Conservation (phyloP, 192 early-diverging fungal genomes). For the Spinellus fusiger region DNA sequence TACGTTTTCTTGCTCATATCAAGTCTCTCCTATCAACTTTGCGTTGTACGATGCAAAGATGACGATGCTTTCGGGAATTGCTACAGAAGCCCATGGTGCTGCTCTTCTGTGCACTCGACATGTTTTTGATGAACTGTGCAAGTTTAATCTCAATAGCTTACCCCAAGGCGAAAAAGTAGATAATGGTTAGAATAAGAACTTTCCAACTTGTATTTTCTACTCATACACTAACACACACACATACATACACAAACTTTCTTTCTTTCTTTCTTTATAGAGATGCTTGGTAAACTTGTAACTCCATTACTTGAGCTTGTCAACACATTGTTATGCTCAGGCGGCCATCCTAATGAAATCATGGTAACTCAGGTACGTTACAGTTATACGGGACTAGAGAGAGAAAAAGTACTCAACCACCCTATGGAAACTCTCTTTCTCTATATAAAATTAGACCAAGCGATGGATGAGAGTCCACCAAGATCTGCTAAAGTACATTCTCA, state of each 20-base stretch:
- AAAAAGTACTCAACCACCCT: background rate
- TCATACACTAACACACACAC: background rate
- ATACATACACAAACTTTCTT: background rate
- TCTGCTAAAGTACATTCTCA: background rate
- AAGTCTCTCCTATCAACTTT: conserved; percentile 1
- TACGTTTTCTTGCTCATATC: no score
- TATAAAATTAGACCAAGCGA: background rate
- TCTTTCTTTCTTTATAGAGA: background rate
- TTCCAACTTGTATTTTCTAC: no score
- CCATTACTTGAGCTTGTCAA: background rate
- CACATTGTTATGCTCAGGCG: background rate
- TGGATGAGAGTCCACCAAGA: background rate
- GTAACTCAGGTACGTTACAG: background rate
- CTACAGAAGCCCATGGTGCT: background rate
- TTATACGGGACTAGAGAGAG: background rate
- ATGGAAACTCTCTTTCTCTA: background rate
- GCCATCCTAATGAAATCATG: background rate
- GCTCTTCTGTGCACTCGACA: background rate
- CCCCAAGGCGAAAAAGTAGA: background rate
- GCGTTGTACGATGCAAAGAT: conserved; percentile 8
- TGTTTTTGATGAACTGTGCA: conserved; percentile 5
- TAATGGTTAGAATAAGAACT: no score
- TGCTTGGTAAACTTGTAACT: background rate
- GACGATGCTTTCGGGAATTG: conserved; percentile 1
- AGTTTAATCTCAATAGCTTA: conserved; percentile 5